These are phyloP conservation scores for Sporothrix variecibatus DNA, from an alignment of 2,329 filamentous ascomycete genomes.

Conservation along the genomic window DNA sequence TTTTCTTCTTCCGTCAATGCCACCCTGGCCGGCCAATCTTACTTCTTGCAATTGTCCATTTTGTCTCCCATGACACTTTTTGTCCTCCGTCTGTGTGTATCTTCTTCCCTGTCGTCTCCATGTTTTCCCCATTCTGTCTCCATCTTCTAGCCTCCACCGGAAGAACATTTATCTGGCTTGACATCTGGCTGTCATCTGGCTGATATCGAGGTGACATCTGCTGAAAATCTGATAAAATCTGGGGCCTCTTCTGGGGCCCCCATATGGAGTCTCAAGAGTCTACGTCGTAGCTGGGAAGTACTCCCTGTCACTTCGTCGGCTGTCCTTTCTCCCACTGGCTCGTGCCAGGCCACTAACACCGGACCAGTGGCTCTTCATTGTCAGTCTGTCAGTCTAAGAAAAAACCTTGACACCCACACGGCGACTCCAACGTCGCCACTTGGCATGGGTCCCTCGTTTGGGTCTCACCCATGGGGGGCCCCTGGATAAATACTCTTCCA, in stretches of 20 bases:
- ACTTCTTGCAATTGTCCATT: background rate
- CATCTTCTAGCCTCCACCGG: background rate
- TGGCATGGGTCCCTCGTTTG: no score
- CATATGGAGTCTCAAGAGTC: no score
- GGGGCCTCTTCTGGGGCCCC: no score
- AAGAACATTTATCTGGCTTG: background rate
- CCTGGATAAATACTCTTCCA: background rate
- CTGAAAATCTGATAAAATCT: no score
- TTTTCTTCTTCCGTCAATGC: background rate
- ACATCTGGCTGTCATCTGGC: background rate
- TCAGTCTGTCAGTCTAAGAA: background rate
- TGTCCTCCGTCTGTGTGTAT: background rate
- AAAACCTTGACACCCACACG: background rate
- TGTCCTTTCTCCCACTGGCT: slow-evolving; percentile 5
- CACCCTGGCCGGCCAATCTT: slow-evolving; percentile 16
- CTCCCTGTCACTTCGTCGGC: no score
- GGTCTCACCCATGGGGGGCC: no score
- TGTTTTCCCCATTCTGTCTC: background rate
- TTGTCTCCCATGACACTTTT: background rate
- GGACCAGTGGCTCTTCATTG: background rate
- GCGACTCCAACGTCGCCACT: no score
- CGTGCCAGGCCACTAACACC: background rate
- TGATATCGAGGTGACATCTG: no score
- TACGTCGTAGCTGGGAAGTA: no score
- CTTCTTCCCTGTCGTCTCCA: background rate